These are phyloP conservation scores for Saccharomycopsis hybrid DNA, from an alignment of 1,139 yeast genomes.

Conservation along the genomic window DNA sequence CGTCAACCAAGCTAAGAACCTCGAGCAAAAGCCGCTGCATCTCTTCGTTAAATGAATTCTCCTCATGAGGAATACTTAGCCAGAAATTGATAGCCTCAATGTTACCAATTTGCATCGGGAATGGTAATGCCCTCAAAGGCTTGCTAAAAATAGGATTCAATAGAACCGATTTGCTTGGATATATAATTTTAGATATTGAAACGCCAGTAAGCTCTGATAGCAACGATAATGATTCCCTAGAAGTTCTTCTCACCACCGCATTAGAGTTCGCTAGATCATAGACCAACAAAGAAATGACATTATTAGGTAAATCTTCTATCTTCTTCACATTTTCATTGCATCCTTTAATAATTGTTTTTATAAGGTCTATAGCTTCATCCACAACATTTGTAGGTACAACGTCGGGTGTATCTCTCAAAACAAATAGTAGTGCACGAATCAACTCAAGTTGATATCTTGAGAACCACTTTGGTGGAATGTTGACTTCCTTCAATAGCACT, in stretches of 20 bases:
- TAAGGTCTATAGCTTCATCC: conserved; percentile 60
- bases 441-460: conserved; percentile 75
- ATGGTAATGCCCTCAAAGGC: conserved; percentile 92
- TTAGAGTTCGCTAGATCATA: conserved; percentile 91
- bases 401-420: conserved; percentile 81
- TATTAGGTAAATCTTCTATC: conserved; percentile 51
- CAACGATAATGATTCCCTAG: conserved; percentile 63
- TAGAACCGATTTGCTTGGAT: conserved; percentile 74
- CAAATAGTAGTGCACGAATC: conserved; percentile 81
- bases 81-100: conserved; percentile 95
- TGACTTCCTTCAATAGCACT: conserved; percentile 62
- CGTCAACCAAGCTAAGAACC: conserved; percentile 91
- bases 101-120: conserved; percentile 98
- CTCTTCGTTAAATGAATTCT: conserved; percentile 83
- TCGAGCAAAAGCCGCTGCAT: conserved; percentile 77
- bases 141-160: conserved; percentile 94
- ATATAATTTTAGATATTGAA: conserved; percentile 67
- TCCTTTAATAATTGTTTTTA: conserved; percentile 54
- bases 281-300: conserved; percentile 78
- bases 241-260: conserved; percentile 72
- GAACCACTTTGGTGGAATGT: conserved; percentile 67
- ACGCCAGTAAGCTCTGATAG: conserved; percentile 66
- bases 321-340: conserved; percentile 58
- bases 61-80: conserved; percentile 70
- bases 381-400: conserved; percentile 82